Base-by-base conservation (phyloP, 2,329 filamentous ascomycete species). In the Coniochaeta sp. region DNA sequence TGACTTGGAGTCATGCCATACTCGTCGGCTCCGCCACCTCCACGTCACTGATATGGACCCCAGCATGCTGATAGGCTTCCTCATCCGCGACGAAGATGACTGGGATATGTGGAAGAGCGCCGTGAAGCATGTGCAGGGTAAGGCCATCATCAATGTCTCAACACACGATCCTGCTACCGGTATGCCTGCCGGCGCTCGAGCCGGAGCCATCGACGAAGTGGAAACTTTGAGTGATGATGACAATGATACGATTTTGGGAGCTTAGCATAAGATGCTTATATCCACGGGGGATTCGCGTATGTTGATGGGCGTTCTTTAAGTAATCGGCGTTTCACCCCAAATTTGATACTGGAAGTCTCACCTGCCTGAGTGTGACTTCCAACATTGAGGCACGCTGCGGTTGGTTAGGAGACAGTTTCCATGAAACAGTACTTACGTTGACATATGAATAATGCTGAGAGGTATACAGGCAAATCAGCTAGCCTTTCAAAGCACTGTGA, bases 1-100 rank as follows among this genome's bases (percentile, higher is more conserved):
- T 66, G 92, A 98, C 61, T 72, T 96, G 17, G 84, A 88, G 60
- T 89, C 89, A 0, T 97, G 91, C 69, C 93, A 99, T 71, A 98
- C 93, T 0, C 84, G 90, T 58, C 87, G 93, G 56, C 77, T 99
- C 19, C 86, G 93, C 40, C 84, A 89, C 60, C 81, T 99, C 33
- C 88, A 95, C 66, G 82, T 99, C 57, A 86, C 87, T 62, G 93
- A 98, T 70, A 95, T 99, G 90, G 95, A 99, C 68, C 95, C 95
- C 0, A 97, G 92, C 69, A 99, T 99, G 95, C 77, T 99, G 47
- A 90, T 99, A 65, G 93, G 91, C 5, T 98, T 98, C 69, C 76
- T 99, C 38, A 92, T 99, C 63, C 84, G 82, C 44, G 85, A 90
- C 61, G 87, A 93, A 67, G 82, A 87, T 50, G 95, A 99, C 66